Evolutionary conservation across 305 asterid species (phyloP).

Genomic region (Petunia hybrid): DNA sequence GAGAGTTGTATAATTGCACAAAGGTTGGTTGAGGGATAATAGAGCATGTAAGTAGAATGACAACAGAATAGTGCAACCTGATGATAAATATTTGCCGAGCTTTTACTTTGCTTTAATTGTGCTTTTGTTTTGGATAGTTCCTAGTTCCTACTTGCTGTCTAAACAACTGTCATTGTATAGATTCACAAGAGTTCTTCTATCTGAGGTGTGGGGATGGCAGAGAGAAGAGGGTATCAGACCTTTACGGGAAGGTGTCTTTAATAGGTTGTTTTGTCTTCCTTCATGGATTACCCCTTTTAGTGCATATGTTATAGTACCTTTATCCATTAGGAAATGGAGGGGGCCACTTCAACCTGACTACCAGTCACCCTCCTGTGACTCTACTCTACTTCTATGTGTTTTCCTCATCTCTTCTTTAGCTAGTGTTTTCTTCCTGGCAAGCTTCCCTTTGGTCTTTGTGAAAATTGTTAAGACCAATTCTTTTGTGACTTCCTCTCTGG

Average conservation of each 20-base stretch:
- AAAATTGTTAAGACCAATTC: not conserved
- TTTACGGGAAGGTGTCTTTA: too few species aligned
- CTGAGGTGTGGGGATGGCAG: too few species aligned
- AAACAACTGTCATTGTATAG: not conserved
- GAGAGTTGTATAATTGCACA: not conserved
- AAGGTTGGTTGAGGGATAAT: conserved; percentile 11
- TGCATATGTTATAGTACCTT: too few species aligned
- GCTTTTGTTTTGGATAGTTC: not conserved
- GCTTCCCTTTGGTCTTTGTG: conserved; percentile 24
- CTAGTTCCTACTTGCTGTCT: not conserved
- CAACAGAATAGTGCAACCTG: conserved; percentile 22
- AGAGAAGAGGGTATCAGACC: too few species aligned
- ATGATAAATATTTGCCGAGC: not conserved
- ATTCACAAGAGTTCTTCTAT: not conserved
- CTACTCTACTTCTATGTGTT: not conserved
- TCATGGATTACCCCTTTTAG: too few species aligned
- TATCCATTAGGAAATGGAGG: too few species aligned
- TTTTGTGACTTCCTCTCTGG: not conserved
- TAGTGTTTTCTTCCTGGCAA: not conserved
- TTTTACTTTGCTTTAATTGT: not conserved
- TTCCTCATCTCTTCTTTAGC: conserved; percentile 19
- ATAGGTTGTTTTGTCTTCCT: too few species aligned
- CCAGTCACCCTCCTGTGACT: too few species aligned
- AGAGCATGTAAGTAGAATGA: conserved; percentile 23
- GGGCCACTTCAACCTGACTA: too few species aligned